These are phyloP conservation scores for Hemisphaericaspora nanyangensis DNA, from an alignment of 805 yeast genomes.

Conservation along the genomic window DNA sequence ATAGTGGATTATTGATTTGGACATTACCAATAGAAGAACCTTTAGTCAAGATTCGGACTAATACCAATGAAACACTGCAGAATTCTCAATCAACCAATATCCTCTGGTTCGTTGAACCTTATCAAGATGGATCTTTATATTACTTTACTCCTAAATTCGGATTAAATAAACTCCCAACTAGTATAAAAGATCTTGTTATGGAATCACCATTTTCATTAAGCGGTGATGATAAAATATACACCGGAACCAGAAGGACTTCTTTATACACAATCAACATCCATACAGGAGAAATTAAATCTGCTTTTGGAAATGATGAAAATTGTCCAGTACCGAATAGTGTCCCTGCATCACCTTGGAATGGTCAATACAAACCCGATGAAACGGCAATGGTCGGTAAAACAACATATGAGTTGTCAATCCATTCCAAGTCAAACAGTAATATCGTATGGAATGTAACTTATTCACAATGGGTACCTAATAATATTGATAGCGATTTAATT, in stretches of 20 bases:
- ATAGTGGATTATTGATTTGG: conserved; percentile 77
- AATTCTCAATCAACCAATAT: conserved; percentile 16
- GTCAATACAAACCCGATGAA: conserved; percentile 19
- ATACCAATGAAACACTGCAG: conserved; percentile 5
- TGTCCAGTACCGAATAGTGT: conserved; percentile 33
- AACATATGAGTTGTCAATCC: conserved; percentile 69
- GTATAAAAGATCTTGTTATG: conserved; percentile 70
- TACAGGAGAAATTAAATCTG: conserved; percentile 69
- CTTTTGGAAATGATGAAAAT: conserved; percentile 49
- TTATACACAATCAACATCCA: conserved; percentile 68
- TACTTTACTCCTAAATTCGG: conserved; percentile 76
- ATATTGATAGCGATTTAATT: conserved; percentile 60
- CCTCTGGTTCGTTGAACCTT: conserved; percentile 90
- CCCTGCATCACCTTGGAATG: conserved; percentile 1
- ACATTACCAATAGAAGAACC: conserved; percentile 63
- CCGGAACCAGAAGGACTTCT: conserved; percentile 77
- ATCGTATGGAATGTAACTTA: conserved; percentile 80
- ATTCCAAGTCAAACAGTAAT: conserved; percentile 57
- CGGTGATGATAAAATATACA: conserved; percentile 78
- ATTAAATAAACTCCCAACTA: conserved; percentile 74
- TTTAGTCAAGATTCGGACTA: conserved; percentile 44
- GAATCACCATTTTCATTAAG: conserved; percentile 81
- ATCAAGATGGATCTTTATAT: conserved; percentile 76
- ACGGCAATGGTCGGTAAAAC: conserved; percentile 65
- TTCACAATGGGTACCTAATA: conserved; percentile 89